phyloP scores from a whole-genome alignment of 2,329 filamentous ascomycete species.

The Penicillium sp. region DNA sequence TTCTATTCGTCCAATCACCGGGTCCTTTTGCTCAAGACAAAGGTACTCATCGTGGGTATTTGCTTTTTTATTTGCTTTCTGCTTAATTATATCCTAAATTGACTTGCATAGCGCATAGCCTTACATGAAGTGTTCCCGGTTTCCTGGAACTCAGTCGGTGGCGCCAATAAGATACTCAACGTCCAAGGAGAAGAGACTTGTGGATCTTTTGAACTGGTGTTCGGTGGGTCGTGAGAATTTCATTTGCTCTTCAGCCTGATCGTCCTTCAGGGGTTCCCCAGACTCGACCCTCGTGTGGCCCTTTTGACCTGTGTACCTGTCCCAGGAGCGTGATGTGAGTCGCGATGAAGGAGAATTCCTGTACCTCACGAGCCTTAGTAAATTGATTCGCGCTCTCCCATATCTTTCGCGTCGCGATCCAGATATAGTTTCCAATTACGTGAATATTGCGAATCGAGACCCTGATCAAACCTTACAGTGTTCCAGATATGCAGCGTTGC shows the following conservation, averaged over 20 bases:
- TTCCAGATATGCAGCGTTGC: constrained; percentile 6
- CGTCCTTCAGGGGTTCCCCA: constrained; percentile 2
- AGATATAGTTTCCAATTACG: not conserved
- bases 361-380: not conserved
- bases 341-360: constrained; percentile 4
- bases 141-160: constrained; percentile 18
- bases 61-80: constrained; percentile 5
- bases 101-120: constrained; percentile 25
- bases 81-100: constrained; percentile 3
- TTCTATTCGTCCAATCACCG: not conserved
- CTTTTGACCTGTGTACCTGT: not conserved
- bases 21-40: not conserved
- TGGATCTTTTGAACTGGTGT: not conserved
- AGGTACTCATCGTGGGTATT: not conserved
- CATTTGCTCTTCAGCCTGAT: not conserved
- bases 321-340: constrained; percentile 8
- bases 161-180: constrained; percentile 10
- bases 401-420: not conserved
- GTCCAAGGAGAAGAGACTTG: constrained; percentile 2
- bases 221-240: not conserved
- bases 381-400: not conserved
- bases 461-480: constrained; percentile 7
- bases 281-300: constrained; percentile 4
- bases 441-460: not conserved
- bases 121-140: constrained; percentile 22